These are phyloP conservation scores for Saturnispora gosingensis DNA, from an alignment of 805 yeast species.

Conservation along the genomic window DNA sequence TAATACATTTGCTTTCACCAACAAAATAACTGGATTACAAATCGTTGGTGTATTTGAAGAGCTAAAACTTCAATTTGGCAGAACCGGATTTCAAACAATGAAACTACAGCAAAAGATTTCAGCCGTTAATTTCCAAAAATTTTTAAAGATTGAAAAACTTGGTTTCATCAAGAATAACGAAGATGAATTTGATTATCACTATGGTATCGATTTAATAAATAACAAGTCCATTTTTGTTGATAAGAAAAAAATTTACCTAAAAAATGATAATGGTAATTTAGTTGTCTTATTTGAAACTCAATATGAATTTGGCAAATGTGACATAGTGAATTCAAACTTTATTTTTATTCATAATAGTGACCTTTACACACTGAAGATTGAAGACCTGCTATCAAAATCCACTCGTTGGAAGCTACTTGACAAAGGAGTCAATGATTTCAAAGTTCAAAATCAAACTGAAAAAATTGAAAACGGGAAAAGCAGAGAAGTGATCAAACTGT, in stretches of 20 bases:
- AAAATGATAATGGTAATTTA: background rate
- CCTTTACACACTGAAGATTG: background rate
- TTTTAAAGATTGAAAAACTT: background rate
- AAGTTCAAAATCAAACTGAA: background rate
- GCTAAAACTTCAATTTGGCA: constrained; percentile 6
- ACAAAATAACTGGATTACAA: constrained; percentile 7
- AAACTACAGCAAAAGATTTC: constrained; percentile 8
- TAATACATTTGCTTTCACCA: constrained; percentile 5
- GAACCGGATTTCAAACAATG: constrained; percentile 8
- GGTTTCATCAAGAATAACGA: background rate
- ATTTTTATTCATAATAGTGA: constrained; percentile 2
- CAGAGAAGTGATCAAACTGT: background rate
- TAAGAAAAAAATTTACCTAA: background rate
- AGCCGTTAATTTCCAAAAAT: constrained; percentile 5
- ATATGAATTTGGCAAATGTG: constrained; percentile 5
- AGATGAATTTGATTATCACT: background rate
- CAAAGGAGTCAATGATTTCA: background rate
- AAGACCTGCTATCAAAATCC: constrained; percentile 2
- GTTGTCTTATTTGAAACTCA: constrained; percentile 4
- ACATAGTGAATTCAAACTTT: background rate
- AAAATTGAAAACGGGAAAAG: background rate
- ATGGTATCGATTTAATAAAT: background rate
- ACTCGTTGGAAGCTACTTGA: constrained; percentile 5
- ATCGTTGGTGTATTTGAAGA: constrained; percentile 9
- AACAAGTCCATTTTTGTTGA: background rate